A percentile compares a stretch with the other conserved stretches of the same genome.
These are phyloP conservation scores for Cytospora piceicola DNA, from an alignment of 2,329 filamentous ascomycete genomes.

Conservation along the genomic window DNA sequence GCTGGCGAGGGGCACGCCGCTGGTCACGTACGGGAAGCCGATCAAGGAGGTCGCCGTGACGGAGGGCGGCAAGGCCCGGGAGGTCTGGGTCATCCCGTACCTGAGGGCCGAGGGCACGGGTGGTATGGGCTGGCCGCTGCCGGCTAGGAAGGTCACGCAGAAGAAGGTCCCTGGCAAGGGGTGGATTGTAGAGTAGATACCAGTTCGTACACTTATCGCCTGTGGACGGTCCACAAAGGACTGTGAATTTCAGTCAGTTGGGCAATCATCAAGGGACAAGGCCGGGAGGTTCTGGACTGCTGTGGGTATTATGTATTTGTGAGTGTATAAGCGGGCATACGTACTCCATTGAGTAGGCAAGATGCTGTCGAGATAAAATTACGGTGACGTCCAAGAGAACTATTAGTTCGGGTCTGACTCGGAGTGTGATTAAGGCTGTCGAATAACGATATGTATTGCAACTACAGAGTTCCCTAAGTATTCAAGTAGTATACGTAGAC, in stretches of 20 bases:
- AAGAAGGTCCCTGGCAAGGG: slow-evolving; percentile 71
- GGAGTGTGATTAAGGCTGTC: no score
- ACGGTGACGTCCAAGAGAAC: no score
- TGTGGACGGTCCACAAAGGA: not conserved
- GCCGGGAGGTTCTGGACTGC: no score
- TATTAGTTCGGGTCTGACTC: no score
- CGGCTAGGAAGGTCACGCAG: slow-evolving; percentile 83
- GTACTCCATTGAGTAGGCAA: no score
- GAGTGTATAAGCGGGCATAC: no score
- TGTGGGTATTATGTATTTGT: no score
- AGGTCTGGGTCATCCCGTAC: slow-evolving; percentile 83
- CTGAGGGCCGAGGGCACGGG: slow-evolving; percentile 69
- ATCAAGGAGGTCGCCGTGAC: slow-evolving; percentile 73
- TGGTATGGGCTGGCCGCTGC: slow-evolving; percentile 80
- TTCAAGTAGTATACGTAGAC: no score
- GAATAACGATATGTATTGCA: no score
- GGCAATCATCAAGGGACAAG: not conserved
- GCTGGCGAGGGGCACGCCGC: slow-evolving; percentile 81
- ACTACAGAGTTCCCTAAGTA: no score
- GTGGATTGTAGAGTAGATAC: slow-evolving; percentile 68
- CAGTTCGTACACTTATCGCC: not conserved
- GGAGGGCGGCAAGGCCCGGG: slow-evolving; percentile 54
- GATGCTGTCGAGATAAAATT: no score
- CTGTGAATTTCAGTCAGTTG: not conserved
- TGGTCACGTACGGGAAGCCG: slow-evolving; percentile 86